These are phyloP conservation scores for Salvia rosmarinus DNA, from an alignment of 257 asterid genomes.

Conservation along the genomic window DNA sequence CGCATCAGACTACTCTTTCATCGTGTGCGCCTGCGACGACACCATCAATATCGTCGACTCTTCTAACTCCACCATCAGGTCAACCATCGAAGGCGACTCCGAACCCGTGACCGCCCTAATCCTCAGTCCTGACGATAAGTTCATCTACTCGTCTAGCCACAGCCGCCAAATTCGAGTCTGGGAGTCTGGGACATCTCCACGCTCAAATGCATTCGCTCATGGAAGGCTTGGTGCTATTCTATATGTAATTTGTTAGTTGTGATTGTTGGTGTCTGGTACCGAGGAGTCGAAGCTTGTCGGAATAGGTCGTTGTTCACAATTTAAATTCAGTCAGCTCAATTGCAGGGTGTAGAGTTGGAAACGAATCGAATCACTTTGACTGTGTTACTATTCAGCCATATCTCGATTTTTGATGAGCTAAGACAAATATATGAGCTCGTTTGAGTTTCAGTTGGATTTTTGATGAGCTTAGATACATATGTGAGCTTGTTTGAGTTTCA, in stretches of 20 bases:
- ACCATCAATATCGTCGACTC: constrained; percentile 70
- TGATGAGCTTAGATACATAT: too few relatives aligned
- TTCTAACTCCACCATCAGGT: constrained; percentile 71
- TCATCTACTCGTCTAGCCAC: constrained; percentile 85
- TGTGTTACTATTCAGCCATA: not conserved
- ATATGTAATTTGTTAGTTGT: not conserved
- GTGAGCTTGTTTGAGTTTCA: too few relatives aligned
- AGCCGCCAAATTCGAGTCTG: constrained; percentile 93
- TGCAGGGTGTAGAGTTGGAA: not conserved
- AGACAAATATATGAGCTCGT: not conserved
- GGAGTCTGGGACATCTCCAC: constrained; percentile 90
- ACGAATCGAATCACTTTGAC: not conserved
- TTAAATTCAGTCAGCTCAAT: not conserved
- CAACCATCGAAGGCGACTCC: constrained; percentile 88
- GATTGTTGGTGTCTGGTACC: not conserved
- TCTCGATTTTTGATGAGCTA: not conserved
- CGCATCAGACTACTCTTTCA: constrained; percentile 79
- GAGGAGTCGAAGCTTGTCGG: constrained; percentile 6
- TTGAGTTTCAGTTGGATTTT: not conserved
- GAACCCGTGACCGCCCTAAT: constrained; percentile 78
- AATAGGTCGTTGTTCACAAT: not conserved
- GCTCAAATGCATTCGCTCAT: constrained; percentile 83
- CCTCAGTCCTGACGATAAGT: constrained; percentile 63
- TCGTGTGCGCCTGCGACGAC: constrained; percentile 83
- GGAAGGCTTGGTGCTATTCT: constrained; percentile 66